Base-by-base conservation (phyloP, 495 filamentous ascomycete species). In the Penicillium pancosmium region DNA sequence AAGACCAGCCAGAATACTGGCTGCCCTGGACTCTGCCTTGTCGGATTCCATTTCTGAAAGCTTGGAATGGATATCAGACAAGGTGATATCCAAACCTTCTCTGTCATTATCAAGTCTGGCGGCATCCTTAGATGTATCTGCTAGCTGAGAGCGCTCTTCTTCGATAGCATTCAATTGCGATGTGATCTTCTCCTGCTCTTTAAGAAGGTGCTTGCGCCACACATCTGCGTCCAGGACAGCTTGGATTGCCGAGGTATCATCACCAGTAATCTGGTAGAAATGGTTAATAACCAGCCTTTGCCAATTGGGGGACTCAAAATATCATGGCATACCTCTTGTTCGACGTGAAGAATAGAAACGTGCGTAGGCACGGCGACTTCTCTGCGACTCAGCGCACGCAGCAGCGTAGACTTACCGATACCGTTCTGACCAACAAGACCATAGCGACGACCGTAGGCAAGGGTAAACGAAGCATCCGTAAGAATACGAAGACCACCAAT, bases 31-130 rank as follows among this genome's bases (percentile, higher is more conserved):
- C 67, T 98, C 94, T 49, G 94, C 94, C 77, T 96, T 98, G 74
- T 99, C 94, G 2, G 94, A 97, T 68, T 99, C 95, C 94, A 99
- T 99, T 71, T 99, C 94, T 31, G 94, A 83, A 38, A 99, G 85
- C 72, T 99, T 99, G 16, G 82, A 70, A 62, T 98, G 90, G 53
- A 98, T 89, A 70, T 99, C 94, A 54, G 87, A 90, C 46, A 99
- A 79, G 7, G 91, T 92, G 46, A 86, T 84, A 70, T 98, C 95
- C 19, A 94, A 81, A 11, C 91, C 92, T 71, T 98, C 94, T 52
- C 94, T 85, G 47, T 96, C 89, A 59, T 86, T 83, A 67, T 96
- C 93, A 31, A 96, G 80, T 63, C 81, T 89, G 43, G 86, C 88
- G 46, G 93, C 93, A 77, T 93, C 93, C 61, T 81, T 86, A 19